Conservation (phyloP, 2,329 filamentous ascomycete species). For the Knufia fluminis region DNA sequence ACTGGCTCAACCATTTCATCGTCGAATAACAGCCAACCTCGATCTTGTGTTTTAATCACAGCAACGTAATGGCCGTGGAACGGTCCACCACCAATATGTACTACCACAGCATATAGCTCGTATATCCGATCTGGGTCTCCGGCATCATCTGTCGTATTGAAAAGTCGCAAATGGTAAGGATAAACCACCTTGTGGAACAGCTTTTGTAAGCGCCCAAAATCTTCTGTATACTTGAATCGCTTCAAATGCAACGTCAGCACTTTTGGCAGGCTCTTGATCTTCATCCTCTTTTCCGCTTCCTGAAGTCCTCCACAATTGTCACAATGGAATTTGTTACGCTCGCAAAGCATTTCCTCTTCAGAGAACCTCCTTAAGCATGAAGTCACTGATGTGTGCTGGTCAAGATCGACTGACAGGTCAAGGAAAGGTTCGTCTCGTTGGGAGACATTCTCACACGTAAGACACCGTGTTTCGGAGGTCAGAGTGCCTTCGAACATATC, state of each 20-base stretch:
- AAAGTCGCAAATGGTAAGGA: slow-evolving; percentile 89
- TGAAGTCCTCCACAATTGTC: slow-evolving; percentile 94
- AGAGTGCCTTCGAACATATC: slow-evolving; percentile 92
- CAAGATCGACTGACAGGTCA: slow-evolving; percentile 89
- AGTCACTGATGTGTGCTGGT: slow-evolving; percentile 91
- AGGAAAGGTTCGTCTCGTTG: slow-evolving; percentile 93
- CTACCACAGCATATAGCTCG: slow-evolving; percentile 92
- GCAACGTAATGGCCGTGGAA: slow-evolving; percentile 98
- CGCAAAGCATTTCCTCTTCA: slow-evolving; percentile 95
- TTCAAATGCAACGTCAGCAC: slow-evolving; percentile 90
- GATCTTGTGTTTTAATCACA: slow-evolving; percentile 93
- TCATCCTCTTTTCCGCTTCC: slow-evolving; percentile 98
- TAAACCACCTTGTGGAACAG: slow-evolving; percentile 95
- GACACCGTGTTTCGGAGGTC: slow-evolving; percentile 90
- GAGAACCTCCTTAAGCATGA: slow-evolving; percentile 94
- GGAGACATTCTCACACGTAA: slow-evolving; percentile 92
- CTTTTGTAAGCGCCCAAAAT: slow-evolving; percentile 86
- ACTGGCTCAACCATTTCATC: slow-evolving; percentile 98
- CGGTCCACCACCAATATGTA: slow-evolving; percentile 92
- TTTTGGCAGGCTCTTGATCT: slow-evolving; percentile 88
- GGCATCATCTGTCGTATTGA: slow-evolving; percentile 94
- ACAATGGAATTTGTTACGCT: slow-evolving; percentile 97
- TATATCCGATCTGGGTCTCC: slow-evolving; percentile 90
- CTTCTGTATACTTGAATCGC: slow-evolving; percentile 96
- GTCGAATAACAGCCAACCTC: slow-evolving; percentile 92